Evolutionary conservation across 306 rosid genomes (phyloP).

Genomic region (Cyamopsis tetragonoloba): DNA sequence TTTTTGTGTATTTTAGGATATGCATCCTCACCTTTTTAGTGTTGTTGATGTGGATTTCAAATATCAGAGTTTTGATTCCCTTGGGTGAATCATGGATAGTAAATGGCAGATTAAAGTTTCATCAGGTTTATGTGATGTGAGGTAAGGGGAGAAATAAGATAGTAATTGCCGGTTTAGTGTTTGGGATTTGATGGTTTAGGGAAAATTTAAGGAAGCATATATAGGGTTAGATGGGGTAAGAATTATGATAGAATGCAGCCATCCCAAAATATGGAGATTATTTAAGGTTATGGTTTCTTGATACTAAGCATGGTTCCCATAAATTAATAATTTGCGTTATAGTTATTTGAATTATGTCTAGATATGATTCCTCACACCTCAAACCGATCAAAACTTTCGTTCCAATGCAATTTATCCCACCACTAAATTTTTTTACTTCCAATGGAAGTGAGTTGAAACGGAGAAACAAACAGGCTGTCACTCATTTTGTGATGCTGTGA

Average conservation of each 20-base stretch:
- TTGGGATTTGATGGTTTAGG: neutral
- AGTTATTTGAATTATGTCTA: too few relatives aligned
- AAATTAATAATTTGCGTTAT: neutral
- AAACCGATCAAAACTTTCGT: too few relatives aligned
- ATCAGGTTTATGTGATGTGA: neutral
- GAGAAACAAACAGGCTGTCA: too few relatives aligned
- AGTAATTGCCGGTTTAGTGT: neutral
- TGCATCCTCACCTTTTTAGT: neutral
- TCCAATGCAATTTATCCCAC: too few relatives aligned
- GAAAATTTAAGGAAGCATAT: neutral
- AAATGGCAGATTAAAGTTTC: neutral
- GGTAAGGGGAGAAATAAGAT: neutral
- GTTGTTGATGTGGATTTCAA: neutral
- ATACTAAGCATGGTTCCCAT: neutral
- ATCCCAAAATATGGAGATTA: conserved; percentile 1
- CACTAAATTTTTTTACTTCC: too few relatives aligned
- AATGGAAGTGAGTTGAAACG: too few relatives aligned
- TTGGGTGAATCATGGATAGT: neutral
- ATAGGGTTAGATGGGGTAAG: neutral
- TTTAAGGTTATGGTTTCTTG: neutral
- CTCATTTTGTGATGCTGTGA: neutral
- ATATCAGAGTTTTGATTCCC: neutral
- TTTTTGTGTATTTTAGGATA: neutral
- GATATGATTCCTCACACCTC: too few relatives aligned
- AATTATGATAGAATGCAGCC: neutral